These are phyloP conservation scores for Didymella pinodella DNA, from an alignment of 2,329 filamentous ascomycete genomes.

Conservation along the genomic window DNA sequence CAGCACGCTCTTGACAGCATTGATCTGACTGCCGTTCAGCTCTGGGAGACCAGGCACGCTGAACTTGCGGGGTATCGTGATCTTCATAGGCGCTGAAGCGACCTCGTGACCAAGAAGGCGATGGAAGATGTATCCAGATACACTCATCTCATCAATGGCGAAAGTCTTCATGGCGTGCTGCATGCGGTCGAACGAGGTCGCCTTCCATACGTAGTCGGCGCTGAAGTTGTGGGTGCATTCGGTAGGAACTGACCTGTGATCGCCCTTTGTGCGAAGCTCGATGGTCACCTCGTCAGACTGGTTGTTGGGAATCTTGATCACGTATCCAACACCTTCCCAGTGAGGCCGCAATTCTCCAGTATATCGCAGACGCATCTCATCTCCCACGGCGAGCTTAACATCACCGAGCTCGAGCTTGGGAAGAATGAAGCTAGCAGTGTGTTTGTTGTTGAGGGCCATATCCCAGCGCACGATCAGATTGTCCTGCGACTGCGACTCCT, in stretches of 20 bases:
- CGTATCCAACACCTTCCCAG: constrained; percentile 98
- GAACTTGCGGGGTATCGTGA: constrained; percentile 94
- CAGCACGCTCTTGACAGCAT: constrained; percentile 92
- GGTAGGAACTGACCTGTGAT: constrained; percentile 94
- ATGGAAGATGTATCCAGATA: constrained; percentile 98
- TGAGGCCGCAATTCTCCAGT: constrained; percentile 89
- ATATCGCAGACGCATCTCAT: constrained; percentile 98
- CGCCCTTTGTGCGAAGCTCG: constrained; percentile 90
- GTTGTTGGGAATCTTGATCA: constrained; percentile 99
- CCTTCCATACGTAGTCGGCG: constrained; percentile 99
- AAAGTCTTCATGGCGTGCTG: constrained; percentile 99
- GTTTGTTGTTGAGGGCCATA: constrained; percentile 94
- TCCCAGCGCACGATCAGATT: constrained; percentile 95
- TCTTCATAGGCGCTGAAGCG: constrained; percentile 93
- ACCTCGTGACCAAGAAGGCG: constrained; percentile 95
- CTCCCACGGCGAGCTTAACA: constrained; percentile 95
- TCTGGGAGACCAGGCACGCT: constrained; percentile 93
- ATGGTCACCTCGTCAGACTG: constrained; percentile 97
- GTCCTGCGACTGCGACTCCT: constrained; percentile 97
- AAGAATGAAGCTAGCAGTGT: constrained; percentile 91
- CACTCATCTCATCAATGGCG: constrained; percentile 95
- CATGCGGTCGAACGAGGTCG: constrained; percentile 99
- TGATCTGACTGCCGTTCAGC: constrained; percentile 93
- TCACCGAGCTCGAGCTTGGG: constrained; percentile 98
- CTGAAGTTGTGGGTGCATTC: constrained; percentile 98